These are phyloP conservation scores for Hamigera avellanea DNA, from an alignment of 495 filamentous ascomycete species.

Conservation along the genomic window DNA sequence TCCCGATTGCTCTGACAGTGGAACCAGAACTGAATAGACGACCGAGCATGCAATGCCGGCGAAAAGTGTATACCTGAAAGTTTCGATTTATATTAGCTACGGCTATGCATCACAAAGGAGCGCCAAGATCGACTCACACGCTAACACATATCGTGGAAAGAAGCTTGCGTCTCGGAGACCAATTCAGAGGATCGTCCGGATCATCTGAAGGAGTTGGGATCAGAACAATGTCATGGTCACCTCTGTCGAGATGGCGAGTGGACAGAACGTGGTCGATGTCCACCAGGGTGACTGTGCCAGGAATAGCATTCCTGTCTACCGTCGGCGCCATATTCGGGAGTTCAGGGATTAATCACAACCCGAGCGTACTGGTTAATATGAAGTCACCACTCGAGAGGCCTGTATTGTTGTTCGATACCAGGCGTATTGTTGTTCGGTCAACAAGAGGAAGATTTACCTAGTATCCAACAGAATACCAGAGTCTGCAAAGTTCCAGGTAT, in stretches of 20 bases:
- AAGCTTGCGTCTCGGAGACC: constrained; percentile 43
- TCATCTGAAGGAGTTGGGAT: constrained; percentile 46
- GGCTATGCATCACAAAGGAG: not conserved
- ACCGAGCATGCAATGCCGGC: constrained; percentile 48
- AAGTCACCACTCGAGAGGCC: too few species aligned
- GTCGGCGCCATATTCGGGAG: constrained; percentile 14
- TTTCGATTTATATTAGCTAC: not conserved
- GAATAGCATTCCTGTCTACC: constrained; percentile 32
- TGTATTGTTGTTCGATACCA: too few species aligned
- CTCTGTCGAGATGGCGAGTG: constrained; percentile 26
- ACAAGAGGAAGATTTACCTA: too few species aligned
- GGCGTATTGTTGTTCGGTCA: too few species aligned
- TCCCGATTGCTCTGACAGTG: constrained; percentile 43
- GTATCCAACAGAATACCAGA: too few species aligned
- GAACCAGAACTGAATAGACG: constrained; percentile 50
- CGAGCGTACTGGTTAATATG: too few species aligned
- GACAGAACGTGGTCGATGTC: constrained; percentile 39
- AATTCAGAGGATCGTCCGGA: constrained; percentile 52
- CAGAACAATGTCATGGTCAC: constrained; percentile 42
- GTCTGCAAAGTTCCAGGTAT: too few species aligned
- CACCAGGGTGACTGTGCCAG: constrained; percentile 43
- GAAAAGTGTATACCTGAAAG: constrained; percentile 43
- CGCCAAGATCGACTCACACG: constrained; percentile 16
- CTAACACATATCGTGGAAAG: constrained; percentile 39
- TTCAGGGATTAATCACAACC: too few species aligned